Evolutionary conservation across 1,284 basidiomycete genomes (phyloP).

Genomic region (Apiotrichum sp.): DNA sequence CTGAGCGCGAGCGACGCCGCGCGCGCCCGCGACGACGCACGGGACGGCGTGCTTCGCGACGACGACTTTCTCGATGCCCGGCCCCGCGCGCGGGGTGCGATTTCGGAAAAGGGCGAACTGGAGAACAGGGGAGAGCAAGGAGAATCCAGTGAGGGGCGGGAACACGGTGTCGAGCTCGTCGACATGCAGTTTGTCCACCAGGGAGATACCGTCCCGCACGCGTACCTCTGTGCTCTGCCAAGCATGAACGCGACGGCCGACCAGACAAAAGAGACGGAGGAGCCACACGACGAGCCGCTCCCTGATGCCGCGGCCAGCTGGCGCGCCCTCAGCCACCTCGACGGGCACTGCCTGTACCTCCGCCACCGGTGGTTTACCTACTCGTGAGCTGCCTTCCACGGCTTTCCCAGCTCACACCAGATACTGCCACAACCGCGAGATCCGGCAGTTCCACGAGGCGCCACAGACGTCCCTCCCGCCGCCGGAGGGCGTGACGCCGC

Average conservation of each 20-base stretch:
- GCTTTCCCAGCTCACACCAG: constrained; percentile 15
- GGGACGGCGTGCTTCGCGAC: constrained; percentile 60
- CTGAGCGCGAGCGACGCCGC: constrained; percentile 66
- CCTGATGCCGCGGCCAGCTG: constrained; percentile 39
- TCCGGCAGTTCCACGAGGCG: constrained; percentile 77
- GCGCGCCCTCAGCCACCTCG: constrained; percentile 46
- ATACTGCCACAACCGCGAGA: constrained; percentile 84
- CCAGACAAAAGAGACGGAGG: constrained; percentile 19
- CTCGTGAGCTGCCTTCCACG: constrained; percentile 47
- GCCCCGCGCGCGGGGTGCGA: constrained; percentile 55
- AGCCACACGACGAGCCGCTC: constrained; percentile 28
- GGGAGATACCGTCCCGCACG: constrained; percentile 8
- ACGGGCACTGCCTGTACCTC: constrained; percentile 48
- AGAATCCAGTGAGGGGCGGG: not conserved
- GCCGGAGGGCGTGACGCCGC: constrained; percentile 51
- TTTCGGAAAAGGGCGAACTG: not conserved
- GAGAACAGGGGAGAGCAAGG: constrained; percentile 12
- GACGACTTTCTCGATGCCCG: constrained; percentile 64
- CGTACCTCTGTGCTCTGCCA: constrained; percentile 44
- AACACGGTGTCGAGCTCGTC: constrained; percentile 19
- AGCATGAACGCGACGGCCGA: constrained; percentile 24
- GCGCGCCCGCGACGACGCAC: constrained; percentile 54
- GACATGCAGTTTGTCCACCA: constrained; percentile 29
- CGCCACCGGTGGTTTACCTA: constrained; percentile 82
- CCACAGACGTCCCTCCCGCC: not conserved